Conservation (phyloP, 345 rosid species). For the Camelina hispida region DNA sequence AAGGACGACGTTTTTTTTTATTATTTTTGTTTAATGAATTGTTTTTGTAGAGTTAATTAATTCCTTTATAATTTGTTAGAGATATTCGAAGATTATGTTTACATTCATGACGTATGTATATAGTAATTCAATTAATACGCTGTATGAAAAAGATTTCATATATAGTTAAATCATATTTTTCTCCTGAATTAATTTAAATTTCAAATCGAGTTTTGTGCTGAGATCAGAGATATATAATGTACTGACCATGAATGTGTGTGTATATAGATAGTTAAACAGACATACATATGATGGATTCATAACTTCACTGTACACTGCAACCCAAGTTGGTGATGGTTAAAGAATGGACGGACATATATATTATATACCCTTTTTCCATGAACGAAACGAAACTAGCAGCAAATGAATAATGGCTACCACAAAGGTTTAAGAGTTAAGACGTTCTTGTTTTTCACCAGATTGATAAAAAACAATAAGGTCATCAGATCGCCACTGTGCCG, state of each 20-base stretch:
- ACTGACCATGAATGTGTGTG: not conserved
- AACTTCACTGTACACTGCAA: not conserved
- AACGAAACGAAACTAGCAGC: not conserved
- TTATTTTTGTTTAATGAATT: too few species aligned
- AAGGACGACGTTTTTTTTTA: too few species aligned
- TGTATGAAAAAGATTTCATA: too few species aligned
- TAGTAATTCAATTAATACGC: too few species aligned
- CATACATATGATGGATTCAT: not conserved
- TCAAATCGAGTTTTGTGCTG: not conserved
- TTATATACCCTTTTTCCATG: not conserved
- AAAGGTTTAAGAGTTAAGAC: not conserved
- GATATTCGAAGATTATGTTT: too few species aligned
- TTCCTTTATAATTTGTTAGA: too few species aligned
- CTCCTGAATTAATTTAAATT: not conserved
- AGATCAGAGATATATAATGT: conserved; percentile 21
- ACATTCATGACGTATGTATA: too few species aligned
- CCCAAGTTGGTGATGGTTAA: not conserved
- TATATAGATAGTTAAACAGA: not conserved
- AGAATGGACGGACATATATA: too few species aligned
- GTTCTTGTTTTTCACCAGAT: not conserved
- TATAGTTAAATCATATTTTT: too few species aligned
- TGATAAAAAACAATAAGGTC: not conserved
- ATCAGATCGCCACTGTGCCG: conserved; percentile 77
- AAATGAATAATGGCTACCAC: conserved; percentile 2
- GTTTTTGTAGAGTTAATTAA: too few species aligned